Conservation (phyloP, 75 land plant species). For the Pseudotsuga menziesii region DNA sequence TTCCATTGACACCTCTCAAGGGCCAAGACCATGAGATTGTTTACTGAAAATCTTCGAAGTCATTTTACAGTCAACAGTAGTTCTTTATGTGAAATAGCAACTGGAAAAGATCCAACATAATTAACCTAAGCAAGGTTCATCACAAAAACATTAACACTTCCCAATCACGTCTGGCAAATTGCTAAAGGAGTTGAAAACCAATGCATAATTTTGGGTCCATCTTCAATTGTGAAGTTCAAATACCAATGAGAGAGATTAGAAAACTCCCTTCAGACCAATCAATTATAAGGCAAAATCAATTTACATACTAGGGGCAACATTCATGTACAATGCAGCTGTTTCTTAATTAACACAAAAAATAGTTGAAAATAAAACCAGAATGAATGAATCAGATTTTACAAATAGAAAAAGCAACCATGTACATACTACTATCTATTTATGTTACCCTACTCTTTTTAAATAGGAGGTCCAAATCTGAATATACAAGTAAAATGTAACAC, state of each 20-base stretch:
- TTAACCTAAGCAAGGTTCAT: no score
- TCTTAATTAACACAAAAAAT: neutral
- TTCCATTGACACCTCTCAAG: neutral
- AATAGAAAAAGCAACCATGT: neutral
- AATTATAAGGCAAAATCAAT: neutral
- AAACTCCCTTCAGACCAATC: neutral
- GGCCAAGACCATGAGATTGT: neutral
- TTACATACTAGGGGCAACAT: neutral
- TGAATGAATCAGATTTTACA: neutral
- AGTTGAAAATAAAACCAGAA: neutral
- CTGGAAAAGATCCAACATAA: neutral
- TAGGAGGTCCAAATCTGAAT: constrained; percentile 2
- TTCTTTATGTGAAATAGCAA: neutral
- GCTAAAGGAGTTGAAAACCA: neutral
- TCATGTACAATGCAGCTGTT: neutral
- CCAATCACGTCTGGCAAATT: neutral
- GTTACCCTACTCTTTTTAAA: neutral
- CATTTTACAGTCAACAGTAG: neutral
- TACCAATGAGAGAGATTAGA: neutral
- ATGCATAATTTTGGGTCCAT: neutral
- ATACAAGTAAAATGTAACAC: constrained; percentile 6
- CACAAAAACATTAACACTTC: neutral
- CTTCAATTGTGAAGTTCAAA: neutral
- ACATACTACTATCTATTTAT: neutral
- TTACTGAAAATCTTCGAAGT: neutral